Base-by-base conservation (phyloP, 345 rosid genomes). In the Syzygium jambos region DNA sequence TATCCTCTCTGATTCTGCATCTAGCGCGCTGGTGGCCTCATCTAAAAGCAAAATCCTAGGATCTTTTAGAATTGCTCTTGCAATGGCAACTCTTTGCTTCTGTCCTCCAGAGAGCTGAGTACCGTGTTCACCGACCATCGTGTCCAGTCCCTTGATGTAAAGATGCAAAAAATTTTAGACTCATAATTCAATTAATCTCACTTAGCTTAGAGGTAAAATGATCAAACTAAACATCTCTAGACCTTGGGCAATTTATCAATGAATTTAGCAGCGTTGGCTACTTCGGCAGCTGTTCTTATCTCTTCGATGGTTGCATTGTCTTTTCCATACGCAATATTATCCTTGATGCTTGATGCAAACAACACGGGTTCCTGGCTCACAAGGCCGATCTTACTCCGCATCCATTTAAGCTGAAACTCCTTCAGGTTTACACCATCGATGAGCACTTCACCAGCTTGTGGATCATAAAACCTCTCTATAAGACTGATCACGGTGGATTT, bases 91-190 rank as follows among this genome's bases (percentile, higher is more conserved):
- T 87, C 99, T 93, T 91, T 97, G 99, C 89, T 97, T 97, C 86
- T 98, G 99, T 51, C 99, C 99, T 17, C 99, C 99, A 0, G 99
- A 96, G 73, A 98, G 94, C 89, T 95, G 99, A 38, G 98, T 94
- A 85, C 99, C 98, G 85, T 95, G 98, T 90, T 97, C 99, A 27
- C 99, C 99, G 11, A 94, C 98, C 98, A 94, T 92, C 6, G 99
- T 96, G 86, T 96, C 98, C 52, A 95, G 86, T 78, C 82, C 99
- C 99, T 90, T 94, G 85, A 78, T 83, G 52, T 55, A 83, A 83
- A 83, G 51, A 21, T 16, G 23, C 43, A 21, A 54, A 51, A 49
- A 86, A 86, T 25, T 54, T 86, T 9, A 54, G 77, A 73, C 38
- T 29, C 56, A 51, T 17, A 52, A 59, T 52, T 52, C 65, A 16